Conservation (phyloP, 208 protist species). For the Trypanosoma caninum region DNA sequence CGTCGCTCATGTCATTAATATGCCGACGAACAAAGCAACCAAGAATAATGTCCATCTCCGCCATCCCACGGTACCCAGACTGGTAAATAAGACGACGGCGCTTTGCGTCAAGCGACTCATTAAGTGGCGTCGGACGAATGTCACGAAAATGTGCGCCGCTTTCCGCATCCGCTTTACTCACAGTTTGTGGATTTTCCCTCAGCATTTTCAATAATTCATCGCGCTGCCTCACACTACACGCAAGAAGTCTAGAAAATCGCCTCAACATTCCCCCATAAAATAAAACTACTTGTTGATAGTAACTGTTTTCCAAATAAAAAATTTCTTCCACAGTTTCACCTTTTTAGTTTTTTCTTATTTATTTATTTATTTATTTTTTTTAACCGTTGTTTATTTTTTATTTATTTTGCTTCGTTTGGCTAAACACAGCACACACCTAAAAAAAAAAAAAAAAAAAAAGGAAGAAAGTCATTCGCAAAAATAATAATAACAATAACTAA, state of each 20-base stretch:
- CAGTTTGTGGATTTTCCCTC: conserved; percentile 9
- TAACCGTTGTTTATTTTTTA: not conserved
- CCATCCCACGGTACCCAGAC: conserved; percentile 84
- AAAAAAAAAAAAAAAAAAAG: not conserved
- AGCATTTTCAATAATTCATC: conserved; percentile 29
- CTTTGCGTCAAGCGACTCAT: conserved; percentile 60
- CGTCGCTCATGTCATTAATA: conserved; percentile 34
- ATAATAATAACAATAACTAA: no score
- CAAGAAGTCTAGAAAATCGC: conserved; percentile 8
- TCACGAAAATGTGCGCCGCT: conserved; percentile 65
- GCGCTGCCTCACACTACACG: conserved; percentile 18
- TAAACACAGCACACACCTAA: not conserved
- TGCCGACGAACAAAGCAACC: conserved; percentile 71
- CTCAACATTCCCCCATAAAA: conserved; percentile 8
- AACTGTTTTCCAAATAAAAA: not conserved
- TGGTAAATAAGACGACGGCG: conserved; percentile 78
- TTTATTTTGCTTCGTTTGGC: no score
- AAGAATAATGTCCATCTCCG: conserved; percentile 89
- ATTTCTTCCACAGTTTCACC: not conserved
- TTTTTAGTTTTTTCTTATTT: not conserved
- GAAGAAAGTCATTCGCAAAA: not conserved
- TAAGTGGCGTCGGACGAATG: conserved; percentile 37
- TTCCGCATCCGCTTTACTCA: conserved; percentile 30
- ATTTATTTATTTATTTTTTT: not conserved
- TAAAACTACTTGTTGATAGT: no score